Base-by-base conservation (phyloP, 129 eudicot genomes). In the Kitagawia praeruptora region DNA sequence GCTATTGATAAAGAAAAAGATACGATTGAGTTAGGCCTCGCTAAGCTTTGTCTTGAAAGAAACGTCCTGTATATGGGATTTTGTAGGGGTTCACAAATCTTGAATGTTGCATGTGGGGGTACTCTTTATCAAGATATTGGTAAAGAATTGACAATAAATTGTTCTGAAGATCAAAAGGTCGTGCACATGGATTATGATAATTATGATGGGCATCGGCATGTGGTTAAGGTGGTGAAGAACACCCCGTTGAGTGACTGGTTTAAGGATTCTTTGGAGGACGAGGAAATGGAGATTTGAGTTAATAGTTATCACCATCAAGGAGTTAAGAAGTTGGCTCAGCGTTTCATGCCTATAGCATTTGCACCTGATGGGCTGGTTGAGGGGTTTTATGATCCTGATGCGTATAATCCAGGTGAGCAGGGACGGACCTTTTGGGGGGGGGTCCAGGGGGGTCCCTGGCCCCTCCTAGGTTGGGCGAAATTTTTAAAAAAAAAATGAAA, bases 231-330 rank as follows among this genome's bases (percentile, higher is more conserved):
- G 39, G 85, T 86, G 51, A 86, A 87, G 78, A 75, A 81, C 1
- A 92, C 97, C n/a, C 99, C 99, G 63, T 82, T 95, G 86, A 86
- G 89, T 61, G 78, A 83, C 4, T 95, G 99, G 99, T 95, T 92
- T 81, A 77, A 72, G 70, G 91, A 90, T 42, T 89, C 93, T 77
- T 82, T 92, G 86, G 85, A 83, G 18, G 87, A 81, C 25, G 86
- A 70, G 19, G 77, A 81, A 63, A 90, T 86, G 96, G 90, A 88
- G 78, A 84, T 95, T 69, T 18, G 58, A 66, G 97, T 95, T 44
- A 95, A 92, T 77, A 95, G 99, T 54, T 95, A 95, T 83, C 99
- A 95, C n/a, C 99, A 95, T 71, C 99, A 95, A 81, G 99, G 99
- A 12, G 99, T 95, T 27, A 95, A 92, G 83, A 82, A 86, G 51